Conservation (phyloP, 495 filamentous ascomycete genomes). For the Xylaria acuta region DNA sequence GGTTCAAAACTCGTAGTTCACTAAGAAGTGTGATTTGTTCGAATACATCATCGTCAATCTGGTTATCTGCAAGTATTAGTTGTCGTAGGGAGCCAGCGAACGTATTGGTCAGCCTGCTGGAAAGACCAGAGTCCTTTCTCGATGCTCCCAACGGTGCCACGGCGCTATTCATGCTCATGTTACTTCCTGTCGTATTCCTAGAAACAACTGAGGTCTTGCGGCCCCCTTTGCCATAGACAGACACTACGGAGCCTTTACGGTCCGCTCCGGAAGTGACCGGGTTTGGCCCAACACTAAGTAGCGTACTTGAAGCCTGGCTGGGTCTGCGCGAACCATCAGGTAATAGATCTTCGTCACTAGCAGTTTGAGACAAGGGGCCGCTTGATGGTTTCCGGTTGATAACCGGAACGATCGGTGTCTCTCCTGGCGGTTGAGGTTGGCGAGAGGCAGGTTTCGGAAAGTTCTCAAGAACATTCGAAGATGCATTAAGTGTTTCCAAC, state of each 20-base stretch:
- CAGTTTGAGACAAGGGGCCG: constrained; percentile 60
- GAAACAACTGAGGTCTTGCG: constrained; percentile 87
- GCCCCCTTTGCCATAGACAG: constrained; percentile 73
- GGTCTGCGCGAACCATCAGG: constrained; percentile 78
- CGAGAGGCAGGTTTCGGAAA: constrained; percentile 85
- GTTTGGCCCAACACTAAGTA: constrained; percentile 75
- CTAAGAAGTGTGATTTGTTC: constrained; percentile 83
- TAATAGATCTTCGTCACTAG: constrained; percentile 78
- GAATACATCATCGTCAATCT: constrained; percentile 91
- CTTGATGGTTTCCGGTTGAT: constrained; percentile 58
- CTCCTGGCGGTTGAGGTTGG: constrained; percentile 63
- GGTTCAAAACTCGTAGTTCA: constrained; percentile 86
- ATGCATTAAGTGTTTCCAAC: constrained; percentile 91
- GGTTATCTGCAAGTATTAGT: constrained; percentile 90
- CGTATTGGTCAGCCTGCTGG: constrained; percentile 74
- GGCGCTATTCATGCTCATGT: constrained; percentile 48
- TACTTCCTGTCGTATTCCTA: constrained; percentile 56
- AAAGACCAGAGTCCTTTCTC: constrained; percentile 88
- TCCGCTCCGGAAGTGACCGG: constrained; percentile 64
- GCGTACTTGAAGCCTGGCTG: constrained; percentile 80
- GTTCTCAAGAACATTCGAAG: constrained; percentile 85
- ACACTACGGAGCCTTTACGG: constrained; percentile 82
- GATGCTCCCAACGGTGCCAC: constrained; percentile 59
- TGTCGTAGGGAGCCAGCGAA: constrained; percentile 85
- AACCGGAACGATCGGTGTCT: constrained; percentile 36